phyloP scores from a whole-genome alignment of 1,139 yeast species.

The Protomyces lactucae-debilis region DNA sequence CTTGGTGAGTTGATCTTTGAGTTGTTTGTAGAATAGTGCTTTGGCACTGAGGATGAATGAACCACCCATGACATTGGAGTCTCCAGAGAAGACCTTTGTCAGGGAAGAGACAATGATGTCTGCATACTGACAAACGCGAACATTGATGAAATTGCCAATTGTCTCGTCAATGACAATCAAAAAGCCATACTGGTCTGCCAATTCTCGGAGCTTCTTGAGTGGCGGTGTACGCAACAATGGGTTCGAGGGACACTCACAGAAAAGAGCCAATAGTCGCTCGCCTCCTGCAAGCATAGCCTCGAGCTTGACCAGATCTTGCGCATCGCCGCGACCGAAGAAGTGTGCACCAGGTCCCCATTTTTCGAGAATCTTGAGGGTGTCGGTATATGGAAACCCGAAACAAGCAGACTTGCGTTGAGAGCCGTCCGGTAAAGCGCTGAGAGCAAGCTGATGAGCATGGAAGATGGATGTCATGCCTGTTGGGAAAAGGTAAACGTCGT shows the following conservation, averaged over 20 bases:
- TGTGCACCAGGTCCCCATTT: constrained; percentile 84
- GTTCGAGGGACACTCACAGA: constrained; percentile 92
- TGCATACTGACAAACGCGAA: constrained; percentile 72
- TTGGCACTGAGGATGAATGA: constrained; percentile 68
- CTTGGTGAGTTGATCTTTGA: constrained; percentile 50
- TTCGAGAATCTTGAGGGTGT: constrained; percentile 74
- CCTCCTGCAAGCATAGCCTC: constrained; percentile 60
- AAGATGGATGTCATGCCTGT: constrained; percentile 92
- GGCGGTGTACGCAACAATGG: constrained; percentile 84
- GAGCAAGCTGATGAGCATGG: constrained; percentile 66
- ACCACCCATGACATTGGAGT: constrained; percentile 94
- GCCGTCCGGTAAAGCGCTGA: constrained; percentile 40
- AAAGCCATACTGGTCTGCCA: constrained; percentile 67
- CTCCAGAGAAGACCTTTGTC: constrained; percentile 91
- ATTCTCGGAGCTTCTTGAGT: constrained; percentile 54
- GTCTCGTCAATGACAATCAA: constrained; percentile 88
- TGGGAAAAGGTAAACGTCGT: constrained; percentile 78
- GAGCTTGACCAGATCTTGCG: constrained; percentile 59
- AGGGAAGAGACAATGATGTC: constrained; percentile 83
- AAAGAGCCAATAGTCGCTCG: constrained; percentile 60
- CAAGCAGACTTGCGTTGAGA: constrained; percentile 60
- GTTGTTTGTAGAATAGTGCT: constrained; percentile 49
- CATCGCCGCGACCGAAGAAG: constrained; percentile 81
- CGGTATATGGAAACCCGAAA: constrained; percentile 93
- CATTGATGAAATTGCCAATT: constrained; percentile 80